Base-by-base conservation (phyloP, 768 basidiomycete species). In the Tulasnella sp. region DNA sequence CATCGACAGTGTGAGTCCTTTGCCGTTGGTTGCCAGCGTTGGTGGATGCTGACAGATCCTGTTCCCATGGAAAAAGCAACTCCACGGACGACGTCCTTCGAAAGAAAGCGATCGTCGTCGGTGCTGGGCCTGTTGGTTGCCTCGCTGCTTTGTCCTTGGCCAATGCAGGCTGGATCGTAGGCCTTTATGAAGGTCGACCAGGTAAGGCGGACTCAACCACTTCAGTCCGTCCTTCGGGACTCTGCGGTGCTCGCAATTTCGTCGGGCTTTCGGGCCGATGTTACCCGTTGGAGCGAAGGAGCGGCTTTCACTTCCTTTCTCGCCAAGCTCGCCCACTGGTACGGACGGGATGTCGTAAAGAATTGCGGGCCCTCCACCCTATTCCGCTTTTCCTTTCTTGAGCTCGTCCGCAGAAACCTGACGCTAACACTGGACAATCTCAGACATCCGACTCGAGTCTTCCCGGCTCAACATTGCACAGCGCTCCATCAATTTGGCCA, bases 111-210 rank as follows among this genome's bases (percentile, higher is more conserved):
- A 70, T 77, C 69, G 81, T 86, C 42, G 82, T 85, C 31, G 97
- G 97, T 52, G 96, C 91, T 74, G 97, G 97, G 0, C 96, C 97
- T 9, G 97, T 99, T 19, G 97, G 97, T 31, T 96, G 95, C 82
- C 91, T 99, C 31, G 88, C 91, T 40, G 96, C 97, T 17, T 86
- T 96, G 71, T 88, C 92, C 74, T 86, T 99, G 64, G 92, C 94
- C 72, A 92, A 92, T 80, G 87, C 88, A 81, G 96, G 96, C 71
- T 99, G 96, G 93, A 79, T 83, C 72, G 93, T 96, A 76, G 88
- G 90, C 77, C 82, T 96, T 39, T 92, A 91, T 81, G 95, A 96
- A 84, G 87, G 87, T 78, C 88, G 94, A 76, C 85, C 91, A 81
- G 95, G 94, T 92, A 82, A 79, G 81, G 79, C 79, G 49, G 29